Evolutionary conservation across 768 basidiomycete species (phyloP), one percentile per base, ranked within the genome.

Genomic region (Saitozyma podzolica): DNA sequence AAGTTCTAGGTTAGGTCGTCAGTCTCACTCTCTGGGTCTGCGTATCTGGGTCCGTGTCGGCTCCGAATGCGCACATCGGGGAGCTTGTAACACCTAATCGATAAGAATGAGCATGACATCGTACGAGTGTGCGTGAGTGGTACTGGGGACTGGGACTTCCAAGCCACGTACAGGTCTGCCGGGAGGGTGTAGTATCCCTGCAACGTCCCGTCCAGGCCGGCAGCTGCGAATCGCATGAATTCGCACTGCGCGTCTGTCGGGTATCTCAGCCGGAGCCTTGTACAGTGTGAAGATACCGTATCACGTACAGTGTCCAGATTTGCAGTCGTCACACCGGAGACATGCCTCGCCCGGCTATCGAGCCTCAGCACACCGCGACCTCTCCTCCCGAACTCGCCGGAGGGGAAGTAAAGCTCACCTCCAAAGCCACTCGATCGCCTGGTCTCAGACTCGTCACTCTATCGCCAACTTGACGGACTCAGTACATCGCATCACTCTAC

Each of bases 381-480:
- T 29, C 29, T 29, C 29, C 29, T 29, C 29, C 29, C 29, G 29
- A 29, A 29, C 29, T 29, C 5, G 29, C 29, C 5, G 29, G 29
- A 29, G 29, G 29, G 29, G 29, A 29, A 29, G 29, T 29, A 29
- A 5, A 29, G 29, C 29, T 29, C 5, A 29, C 29, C 29, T 97
- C 94, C 76, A 96, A 84, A 37, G 93, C 92, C 54, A 97, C 92
- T 54, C 89, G 85, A 73, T 94, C 91, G 8, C 94, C 92, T 14
- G 83, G 81, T 76, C 89, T 89, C 63, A 93, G 80, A 75, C 86
- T 40, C 13, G 9, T 60, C 8, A 68, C 69, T 16, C 40, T 50
- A 8, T 45, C 17, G 11, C 69, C 69, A 29, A 71, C 29, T 29
- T 29, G 29, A 29, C 29, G 29, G 2, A 29, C 29, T 29, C 29